phyloP scores from a whole-genome alignment of 2,329 filamentous ascomycete species.

The Madurella fahalii region DNA sequence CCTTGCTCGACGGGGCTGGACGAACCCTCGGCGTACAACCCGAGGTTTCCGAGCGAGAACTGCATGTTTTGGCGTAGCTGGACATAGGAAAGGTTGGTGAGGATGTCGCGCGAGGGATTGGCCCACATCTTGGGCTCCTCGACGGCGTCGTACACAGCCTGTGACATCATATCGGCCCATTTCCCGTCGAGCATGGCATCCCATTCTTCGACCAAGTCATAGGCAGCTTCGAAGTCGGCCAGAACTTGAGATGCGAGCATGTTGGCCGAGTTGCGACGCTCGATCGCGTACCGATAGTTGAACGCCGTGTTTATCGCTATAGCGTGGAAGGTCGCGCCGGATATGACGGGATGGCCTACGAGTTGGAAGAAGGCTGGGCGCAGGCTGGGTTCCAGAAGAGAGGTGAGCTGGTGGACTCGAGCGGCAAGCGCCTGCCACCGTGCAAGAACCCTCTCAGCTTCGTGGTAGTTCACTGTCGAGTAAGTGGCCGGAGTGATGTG shows the following conservation, averaged over 20 bases:
- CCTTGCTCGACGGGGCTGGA: slow-evolving; percentile 27
- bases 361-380: slow-evolving; percentile 58
- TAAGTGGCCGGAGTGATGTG: slow-evolving; percentile 54
- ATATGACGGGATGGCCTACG: slow-evolving; percentile 52
- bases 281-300: slow-evolving; percentile 52
- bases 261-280: slow-evolving; percentile 56
- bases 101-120: slow-evolving; percentile 52
- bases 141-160: slow-evolving; percentile 36
- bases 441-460: slow-evolving; percentile 51
- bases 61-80: slow-evolving; percentile 40
- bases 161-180: slow-evolving; percentile 51
- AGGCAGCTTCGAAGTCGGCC: slow-evolving; percentile 48
- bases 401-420: slow-evolving; percentile 41
- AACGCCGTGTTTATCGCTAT: slow-evolving; percentile 14
- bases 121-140: slow-evolving; percentile 53
- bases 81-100: slow-evolving; percentile 48
- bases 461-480: slow-evolving; percentile 55
- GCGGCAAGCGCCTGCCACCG: slow-evolving; percentile 48
- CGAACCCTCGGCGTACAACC: slow-evolving; percentile 18
- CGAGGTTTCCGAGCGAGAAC: slow-evolving; percentile 16
- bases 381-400: slow-evolving; percentile 38
- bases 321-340: slow-evolving; percentile 11
- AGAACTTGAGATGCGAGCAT: slow-evolving; percentile 42
- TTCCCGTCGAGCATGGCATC: slow-evolving; percentile 50
- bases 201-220: slow-evolving; percentile 46